Evolutionary conservation across 108 stramenopile genomes (phyloP), one percentile per base, ranked within the genome.

Genomic region (Cyclotella distinguenda): DNA sequence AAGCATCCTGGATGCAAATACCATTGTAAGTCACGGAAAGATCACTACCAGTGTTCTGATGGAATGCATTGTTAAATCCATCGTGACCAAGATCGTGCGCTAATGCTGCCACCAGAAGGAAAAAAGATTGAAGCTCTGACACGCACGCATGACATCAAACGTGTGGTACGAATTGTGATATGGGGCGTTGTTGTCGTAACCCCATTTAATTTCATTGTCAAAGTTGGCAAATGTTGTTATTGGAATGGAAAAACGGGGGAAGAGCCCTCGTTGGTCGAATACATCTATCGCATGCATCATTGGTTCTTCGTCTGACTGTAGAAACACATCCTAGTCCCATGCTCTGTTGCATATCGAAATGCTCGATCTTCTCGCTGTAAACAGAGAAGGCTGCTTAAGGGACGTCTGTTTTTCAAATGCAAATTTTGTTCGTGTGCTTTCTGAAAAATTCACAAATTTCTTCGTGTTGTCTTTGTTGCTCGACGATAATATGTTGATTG

Each of bases 81-180:
- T 84, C 83, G 81, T 88, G 87, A 26, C 82, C 87, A 16, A 84
- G 60, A 68, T 88, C 86, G 74, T 88, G 86, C 28, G 71, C 80
- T 16, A 84, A 30, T 6, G 79, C 81, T 13, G 77, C 83, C 25
- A 88, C 75, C 16, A 85, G 28, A 85, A 70, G 5, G 79, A 82
- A 0, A 86, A 53, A 12, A 75, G 53, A 66, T 84, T 74, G 62
- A 78, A 62, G 43, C 68, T 80, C 61, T 80, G 82, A 30, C 55
- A 71, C 25, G 82, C 68, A 49, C 86, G 87, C 67, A 84, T 61
- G 21, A 88, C 87, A 42, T 78, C 79, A 46, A 84, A 79, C 9
- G 60, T 82, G 50, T 88, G 87, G 35, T 82, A 46, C 27, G 59
- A 78, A 56, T 86, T 88, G 67, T 88, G 87, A 70, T 85, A 88